Conservation (phyloP, 2,329 filamentous ascomycete genomes). For the Aspergillus uvarum region DNA sequence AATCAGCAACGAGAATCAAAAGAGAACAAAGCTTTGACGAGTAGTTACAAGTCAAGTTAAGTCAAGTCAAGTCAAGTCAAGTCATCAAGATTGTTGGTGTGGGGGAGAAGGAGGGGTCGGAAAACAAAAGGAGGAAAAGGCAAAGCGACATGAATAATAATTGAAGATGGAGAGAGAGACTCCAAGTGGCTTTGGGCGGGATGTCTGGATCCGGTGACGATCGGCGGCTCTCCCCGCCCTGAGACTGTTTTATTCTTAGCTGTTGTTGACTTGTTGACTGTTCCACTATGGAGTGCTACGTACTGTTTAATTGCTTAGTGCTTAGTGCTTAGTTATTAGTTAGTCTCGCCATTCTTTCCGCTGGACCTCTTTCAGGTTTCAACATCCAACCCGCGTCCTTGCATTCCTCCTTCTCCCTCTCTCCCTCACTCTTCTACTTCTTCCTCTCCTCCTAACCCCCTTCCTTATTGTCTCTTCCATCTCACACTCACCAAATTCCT, state of each 20-base stretch:
- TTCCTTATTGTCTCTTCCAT: neutral
- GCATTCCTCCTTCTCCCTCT: neutral
- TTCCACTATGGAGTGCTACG: no score
- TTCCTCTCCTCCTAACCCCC: neutral
- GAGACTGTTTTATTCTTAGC: constrained; percentile 3
- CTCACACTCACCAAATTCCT: neutral
- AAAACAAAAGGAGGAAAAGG: neutral
- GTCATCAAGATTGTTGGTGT: neutral
- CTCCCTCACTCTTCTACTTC: neutral
- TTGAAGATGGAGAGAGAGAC: no score
- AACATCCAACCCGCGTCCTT: neutral
- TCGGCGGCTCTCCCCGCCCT: constrained; percentile 14
- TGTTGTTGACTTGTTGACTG: neutral
- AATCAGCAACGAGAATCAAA: no score
- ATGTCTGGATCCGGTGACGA: constrained; percentile 12
- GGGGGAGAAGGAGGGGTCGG: neutral
- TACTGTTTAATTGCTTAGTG: neutral
- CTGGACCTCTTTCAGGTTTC: neutral
- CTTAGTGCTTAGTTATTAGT: neutral
- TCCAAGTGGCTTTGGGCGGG: neutral
- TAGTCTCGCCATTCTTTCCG: constrained; percentile 1
- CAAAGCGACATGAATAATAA: no score
- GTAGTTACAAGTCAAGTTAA: neutral
- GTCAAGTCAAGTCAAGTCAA: neutral
- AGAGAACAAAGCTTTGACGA: no score